Conservation (phyloP, 1,139 yeast species). For the Blastobotrys apis region DNA sequence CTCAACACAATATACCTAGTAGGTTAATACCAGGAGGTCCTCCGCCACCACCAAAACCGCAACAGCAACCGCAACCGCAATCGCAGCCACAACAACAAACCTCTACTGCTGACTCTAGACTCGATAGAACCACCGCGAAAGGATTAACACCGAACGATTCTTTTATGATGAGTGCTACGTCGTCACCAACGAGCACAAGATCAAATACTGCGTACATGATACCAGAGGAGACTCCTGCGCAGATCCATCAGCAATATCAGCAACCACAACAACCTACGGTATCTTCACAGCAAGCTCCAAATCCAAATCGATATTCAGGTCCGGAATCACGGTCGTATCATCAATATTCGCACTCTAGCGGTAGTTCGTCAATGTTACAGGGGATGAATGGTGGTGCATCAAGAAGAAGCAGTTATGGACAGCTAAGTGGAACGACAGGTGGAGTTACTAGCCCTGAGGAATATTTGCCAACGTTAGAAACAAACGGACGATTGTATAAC, state of each 20-base stretch:
- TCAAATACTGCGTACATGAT: conserved; percentile 3
- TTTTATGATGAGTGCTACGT: background rate
- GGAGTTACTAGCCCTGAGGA: too few relatives aligned
- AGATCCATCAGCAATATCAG: background rate
- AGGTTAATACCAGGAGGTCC: conserved; percentile 10
- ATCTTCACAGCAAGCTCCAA: conserved; percentile 1
- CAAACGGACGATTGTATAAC: conserved; percentile 6
- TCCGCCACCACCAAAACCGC: background rate
- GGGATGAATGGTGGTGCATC: background rate
- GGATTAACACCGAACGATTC: background rate
- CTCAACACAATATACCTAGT: conserved; percentile 11
- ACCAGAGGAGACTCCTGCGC: conserved; percentile 1
- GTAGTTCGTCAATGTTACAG: background rate
- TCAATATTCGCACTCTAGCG: conserved; percentile 13
- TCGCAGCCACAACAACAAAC: background rate
- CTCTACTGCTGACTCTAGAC: background rate
- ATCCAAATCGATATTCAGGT: conserved; percentile 5
- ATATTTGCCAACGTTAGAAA: conserved; percentile 10
- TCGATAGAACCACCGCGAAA: background rate
- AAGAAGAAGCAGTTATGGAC: too few relatives aligned
- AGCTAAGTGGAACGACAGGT: too few relatives aligned
- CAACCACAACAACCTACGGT: conserved; percentile 1
- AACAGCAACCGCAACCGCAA: background rate
- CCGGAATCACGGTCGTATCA: conserved; percentile 11
- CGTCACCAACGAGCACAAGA: background rate